Percentiles rank a stretch among this genome's conserved stretches.
These are phyloP conservation scores for Primulina huaijiensis DNA, from an alignment of 257 asterid species.

Conservation along the genomic window DNA sequence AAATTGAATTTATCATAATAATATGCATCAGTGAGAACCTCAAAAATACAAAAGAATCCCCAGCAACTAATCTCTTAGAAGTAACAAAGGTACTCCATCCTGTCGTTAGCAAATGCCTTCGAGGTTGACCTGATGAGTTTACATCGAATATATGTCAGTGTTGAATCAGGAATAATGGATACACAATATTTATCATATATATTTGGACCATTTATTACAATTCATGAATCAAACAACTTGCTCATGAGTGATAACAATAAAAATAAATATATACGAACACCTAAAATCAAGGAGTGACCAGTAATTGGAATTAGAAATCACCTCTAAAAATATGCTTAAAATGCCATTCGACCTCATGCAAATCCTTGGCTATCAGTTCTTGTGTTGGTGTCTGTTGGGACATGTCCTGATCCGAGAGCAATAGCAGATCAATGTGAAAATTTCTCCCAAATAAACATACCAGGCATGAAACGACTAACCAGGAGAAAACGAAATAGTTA, in stretches of 20 bases:
- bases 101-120: conserved; percentile 81
- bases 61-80: conserved; percentile 69
- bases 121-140: conserved; percentile 63
- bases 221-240: conserved; percentile 3
- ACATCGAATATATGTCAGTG: conserved; percentile 13
- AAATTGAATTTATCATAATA: not conserved
- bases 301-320: conserved; percentile 20
- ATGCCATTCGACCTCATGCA: conserved; percentile 66
- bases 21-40: conserved; percentile 38
- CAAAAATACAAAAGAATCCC: conserved; percentile 72
- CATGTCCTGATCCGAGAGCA: conserved; percentile 57
- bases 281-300: not conserved
- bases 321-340: conserved; percentile 86
- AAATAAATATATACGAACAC: not conserved
- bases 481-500: conserved; percentile 23
- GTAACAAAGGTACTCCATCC: conserved; percentile 87
- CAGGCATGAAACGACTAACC: not conserved
- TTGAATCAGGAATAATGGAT: not conserved
- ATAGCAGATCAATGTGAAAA: conserved; percentile 17
- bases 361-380: conserved; percentile 70
- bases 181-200: not conserved
- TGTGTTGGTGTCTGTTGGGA: conserved; percentile 68
- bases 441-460: not conserved
- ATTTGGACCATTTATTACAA: not conserved
- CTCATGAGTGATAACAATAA: not conserved